Percentiles rank a stretch among this genome's conserved stretches.
These are phyloP conservation scores for Clarireedia hainanense DNA, from an alignment of 2,329 filamentous ascomycete genomes.

Conservation along the genomic window DNA sequence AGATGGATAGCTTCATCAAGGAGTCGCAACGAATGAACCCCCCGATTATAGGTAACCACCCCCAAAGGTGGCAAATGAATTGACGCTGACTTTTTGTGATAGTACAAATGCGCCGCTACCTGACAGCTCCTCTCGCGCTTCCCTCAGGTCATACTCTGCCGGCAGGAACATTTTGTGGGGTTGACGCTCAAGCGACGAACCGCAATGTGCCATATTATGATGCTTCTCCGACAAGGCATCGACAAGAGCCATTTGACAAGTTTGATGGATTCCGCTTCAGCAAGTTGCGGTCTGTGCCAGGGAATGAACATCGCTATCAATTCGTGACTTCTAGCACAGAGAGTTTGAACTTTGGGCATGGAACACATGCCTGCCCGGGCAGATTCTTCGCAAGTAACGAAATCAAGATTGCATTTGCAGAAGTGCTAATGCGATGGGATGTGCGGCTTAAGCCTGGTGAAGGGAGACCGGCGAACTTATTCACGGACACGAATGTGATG, in stretches of 20 bases:
- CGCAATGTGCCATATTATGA: conserved; percentile 5
- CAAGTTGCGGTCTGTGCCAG: conserved; percentile 17
- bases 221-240: conserved; percentile 1
- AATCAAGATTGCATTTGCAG: conserved; percentile 29
- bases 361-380: conserved; percentile 35
- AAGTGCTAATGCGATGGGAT: conserved; percentile 29
- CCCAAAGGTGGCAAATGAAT: background rate
- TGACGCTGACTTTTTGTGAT: too few relatives aligned
- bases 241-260: conserved; percentile 1
- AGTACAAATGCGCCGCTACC: conserved; percentile 7
- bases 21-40: conserved; percentile 2
- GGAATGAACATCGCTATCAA: conserved; percentile 26
- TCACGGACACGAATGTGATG: background rate
- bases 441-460: conserved; percentile 52
- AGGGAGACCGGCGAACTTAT: conserved; percentile 44
- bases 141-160: conserved; percentile 29
- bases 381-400: conserved; percentile 33
- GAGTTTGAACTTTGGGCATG: conserved; percentile 34
- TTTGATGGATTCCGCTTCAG: conserved; percentile 25
- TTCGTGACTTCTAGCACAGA: conserved; percentile 31
- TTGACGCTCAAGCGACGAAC: conserved; percentile 1
- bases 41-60: conserved; percentile 10
- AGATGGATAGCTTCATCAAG: conserved; percentile 9
- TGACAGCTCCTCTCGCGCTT: conserved; percentile 20
- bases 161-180: conserved; percentile 11